Conservation (phyloP, 2,329 filamentous ascomycete genomes). For the Aspergillus piperis region DNA sequence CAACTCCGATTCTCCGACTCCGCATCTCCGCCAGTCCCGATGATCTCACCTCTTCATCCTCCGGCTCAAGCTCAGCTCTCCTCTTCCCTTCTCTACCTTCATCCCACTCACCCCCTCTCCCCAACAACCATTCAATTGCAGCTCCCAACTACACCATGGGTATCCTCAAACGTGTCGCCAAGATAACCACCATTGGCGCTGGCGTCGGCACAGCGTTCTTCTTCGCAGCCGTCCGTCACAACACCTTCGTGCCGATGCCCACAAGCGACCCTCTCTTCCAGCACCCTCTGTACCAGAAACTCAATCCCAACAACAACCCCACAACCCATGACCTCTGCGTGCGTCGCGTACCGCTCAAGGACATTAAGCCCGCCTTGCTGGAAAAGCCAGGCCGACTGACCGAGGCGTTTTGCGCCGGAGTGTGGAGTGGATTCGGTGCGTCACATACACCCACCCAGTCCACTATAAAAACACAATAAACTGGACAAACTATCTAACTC, state of each 20-base stretch:
- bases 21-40: not conserved
- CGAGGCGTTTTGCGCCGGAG: slow-evolving; percentile 66
- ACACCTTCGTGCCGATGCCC: slow-evolving; percentile 60
- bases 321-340: slow-evolving; percentile 66
- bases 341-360: slow-evolving; percentile 61
- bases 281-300: slow-evolving; percentile 46
- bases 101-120: not conserved
- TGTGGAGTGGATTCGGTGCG: slow-evolving; percentile 68
- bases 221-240: slow-evolving; percentile 57
- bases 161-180: slow-evolving; percentile 46
- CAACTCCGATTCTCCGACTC: slow-evolving; percentile 1
- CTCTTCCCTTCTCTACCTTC: not conserved
- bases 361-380: slow-evolving; percentile 66
- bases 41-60: not conserved
- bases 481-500: not conserved
- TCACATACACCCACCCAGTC: slow-evolving; percentile 10
- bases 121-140: too few species aligned
- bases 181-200: slow-evolving; percentile 50
- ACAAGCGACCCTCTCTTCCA: slow-evolving; percentile 63
- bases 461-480: not conserved
- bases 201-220: slow-evolving; percentile 55
- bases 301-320: slow-evolving; percentile 61
- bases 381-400: slow-evolving; percentile 62
- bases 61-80: slow-evolving; percentile 1
- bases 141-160: slow-evolving; percentile 48